Evolutionary conservation across 177 flowering plant genomes (phyloP).

Genomic region (Vitis hybrid): DNA sequence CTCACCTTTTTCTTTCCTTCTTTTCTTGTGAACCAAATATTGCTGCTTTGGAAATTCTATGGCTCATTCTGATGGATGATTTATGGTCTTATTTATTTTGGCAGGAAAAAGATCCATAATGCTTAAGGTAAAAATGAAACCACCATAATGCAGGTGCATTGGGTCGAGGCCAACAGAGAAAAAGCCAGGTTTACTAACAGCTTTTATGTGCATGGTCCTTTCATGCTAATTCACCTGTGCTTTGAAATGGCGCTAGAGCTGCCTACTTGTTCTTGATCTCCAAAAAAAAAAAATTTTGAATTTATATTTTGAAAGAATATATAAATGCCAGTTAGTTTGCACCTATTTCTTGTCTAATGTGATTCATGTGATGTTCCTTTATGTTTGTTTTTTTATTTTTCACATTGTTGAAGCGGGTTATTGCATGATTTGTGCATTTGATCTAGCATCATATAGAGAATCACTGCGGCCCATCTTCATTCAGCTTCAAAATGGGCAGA

Average conservation of each 20-base stretch:
- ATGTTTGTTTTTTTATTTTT: background rate
- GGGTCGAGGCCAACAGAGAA: slow-evolving; percentile 6
- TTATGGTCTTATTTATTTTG: slow-evolving; percentile 1
- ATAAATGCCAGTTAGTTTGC: slow-evolving; percentile 17
- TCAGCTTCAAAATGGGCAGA: background rate
- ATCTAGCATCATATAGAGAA: background rate
- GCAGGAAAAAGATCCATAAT: slow-evolving; percentile 22
- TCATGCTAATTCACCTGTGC: slow-evolving; percentile 12
- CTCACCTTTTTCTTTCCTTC: background rate
- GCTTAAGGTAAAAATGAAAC: background rate
- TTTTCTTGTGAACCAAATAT: background rate
- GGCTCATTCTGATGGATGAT: background rate
- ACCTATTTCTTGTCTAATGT: slow-evolving; percentile 4
- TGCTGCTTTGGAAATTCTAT: background rate
- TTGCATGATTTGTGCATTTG: background rate
- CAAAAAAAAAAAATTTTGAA: background rate
- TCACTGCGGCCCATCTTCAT: background rate
- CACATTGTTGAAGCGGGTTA: background rate
- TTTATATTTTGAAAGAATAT: slow-evolving; percentile 12
- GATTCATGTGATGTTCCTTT: slow-evolving; percentile 4
- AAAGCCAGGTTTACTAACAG: slow-evolving; percentile 17
- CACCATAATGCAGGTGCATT: background rate
- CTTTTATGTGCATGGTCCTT: slow-evolving; percentile 3
- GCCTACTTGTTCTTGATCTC: background rate
- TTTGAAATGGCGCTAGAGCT: slow-evolving; percentile 9